These are phyloP conservation scores for Oidiodendron maius DNA, from an alignment of 495 filamentous ascomycete species.

Conservation along the genomic window DNA sequence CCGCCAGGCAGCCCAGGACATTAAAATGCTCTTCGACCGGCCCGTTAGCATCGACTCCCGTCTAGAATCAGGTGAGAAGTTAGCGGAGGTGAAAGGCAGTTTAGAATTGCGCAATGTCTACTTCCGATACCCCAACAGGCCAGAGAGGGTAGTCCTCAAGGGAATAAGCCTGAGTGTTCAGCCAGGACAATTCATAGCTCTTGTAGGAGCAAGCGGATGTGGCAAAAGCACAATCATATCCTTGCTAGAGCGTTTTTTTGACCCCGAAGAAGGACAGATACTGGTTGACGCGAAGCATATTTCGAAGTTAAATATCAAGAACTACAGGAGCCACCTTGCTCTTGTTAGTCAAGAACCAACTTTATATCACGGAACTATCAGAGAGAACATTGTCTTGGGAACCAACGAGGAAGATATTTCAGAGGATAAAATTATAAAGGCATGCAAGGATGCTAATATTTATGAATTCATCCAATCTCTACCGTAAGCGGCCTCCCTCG, in stretches of 20 bases:
- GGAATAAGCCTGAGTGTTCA: conserved; percentile 46
- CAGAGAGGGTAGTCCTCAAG: conserved; percentile 44
- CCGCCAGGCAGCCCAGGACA: conserved; percentile 25
- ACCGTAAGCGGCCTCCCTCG: conserved; percentile 29
- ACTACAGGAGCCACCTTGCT: conserved; percentile 64
- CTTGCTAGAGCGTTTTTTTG: conserved; percentile 48
- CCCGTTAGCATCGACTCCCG: conserved; percentile 22
- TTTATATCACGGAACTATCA: conserved; percentile 48
- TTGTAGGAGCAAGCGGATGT: conserved; percentile 56
- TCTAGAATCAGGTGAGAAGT: background rate
- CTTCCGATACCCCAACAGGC: conserved; percentile 38
- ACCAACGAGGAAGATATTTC: conserved; percentile 42
- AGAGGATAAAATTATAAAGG: background rate
- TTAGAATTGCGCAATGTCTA: background rate
- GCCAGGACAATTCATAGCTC: conserved; percentile 53
- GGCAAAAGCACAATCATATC: conserved; percentile 59
- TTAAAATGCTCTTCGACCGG: conserved; percentile 35
- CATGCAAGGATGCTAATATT: conserved; percentile 16
- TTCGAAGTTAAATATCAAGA: conserved; percentile 58
- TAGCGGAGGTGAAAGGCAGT: background rate
- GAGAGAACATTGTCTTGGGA: conserved; percentile 49
- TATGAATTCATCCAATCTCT: conserved; percentile 36
- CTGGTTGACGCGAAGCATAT: conserved; percentile 67
- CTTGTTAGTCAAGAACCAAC: conserved; percentile 81
- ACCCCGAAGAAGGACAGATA: conserved; percentile 52